Evolutionary conservation across 257 asterid species (phyloP).

Genomic region (Solanum phureja): DNA sequence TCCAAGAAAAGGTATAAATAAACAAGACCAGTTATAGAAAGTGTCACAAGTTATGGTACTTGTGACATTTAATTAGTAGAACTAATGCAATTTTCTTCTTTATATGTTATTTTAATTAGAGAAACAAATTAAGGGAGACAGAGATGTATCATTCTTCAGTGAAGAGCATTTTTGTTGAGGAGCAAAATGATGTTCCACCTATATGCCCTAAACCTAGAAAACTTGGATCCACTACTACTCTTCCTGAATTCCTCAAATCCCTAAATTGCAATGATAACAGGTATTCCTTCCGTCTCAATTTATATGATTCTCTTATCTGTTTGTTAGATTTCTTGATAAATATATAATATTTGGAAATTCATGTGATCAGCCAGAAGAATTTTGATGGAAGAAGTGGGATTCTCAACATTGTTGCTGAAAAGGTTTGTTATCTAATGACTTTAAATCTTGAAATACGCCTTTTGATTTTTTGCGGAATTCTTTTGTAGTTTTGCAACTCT

Average conservation of each 20-base stretch:
- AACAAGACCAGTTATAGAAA: not conserved
- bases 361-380: slow-evolving; percentile 20
- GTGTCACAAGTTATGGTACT: slow-evolving; percentile 10
- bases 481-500: not conserved
- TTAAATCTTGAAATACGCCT: not conserved
- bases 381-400: slow-evolving; percentile 36
- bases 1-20: slow-evolving; percentile 12
- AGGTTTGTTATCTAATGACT: slow-evolving; percentile 11
- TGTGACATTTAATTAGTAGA: not conserved
- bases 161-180: slow-evolving; percentile 18
- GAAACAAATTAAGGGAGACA: not conserved
- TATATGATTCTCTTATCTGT: not conserved
- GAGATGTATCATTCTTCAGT: slow-evolving; percentile 40
- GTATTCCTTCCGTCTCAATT: not conserved
- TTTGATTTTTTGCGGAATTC: not conserved
- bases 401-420: slow-evolving; percentile 30
- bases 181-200: slow-evolving; percentile 19
- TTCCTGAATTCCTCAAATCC: slow-evolving; percentile 37
- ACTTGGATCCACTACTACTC: slow-evolving; percentile 21
- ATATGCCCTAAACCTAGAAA: slow-evolving; percentile 64
- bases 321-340: not conserved
- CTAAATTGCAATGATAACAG: slow-evolving; percentile 18
- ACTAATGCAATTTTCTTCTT: not conserved
- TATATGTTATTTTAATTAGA: not conserved
- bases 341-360: not conserved